phyloP scores from a whole-genome alignment of 163 green algal species.

The Chlorella variabilis region DNA sequence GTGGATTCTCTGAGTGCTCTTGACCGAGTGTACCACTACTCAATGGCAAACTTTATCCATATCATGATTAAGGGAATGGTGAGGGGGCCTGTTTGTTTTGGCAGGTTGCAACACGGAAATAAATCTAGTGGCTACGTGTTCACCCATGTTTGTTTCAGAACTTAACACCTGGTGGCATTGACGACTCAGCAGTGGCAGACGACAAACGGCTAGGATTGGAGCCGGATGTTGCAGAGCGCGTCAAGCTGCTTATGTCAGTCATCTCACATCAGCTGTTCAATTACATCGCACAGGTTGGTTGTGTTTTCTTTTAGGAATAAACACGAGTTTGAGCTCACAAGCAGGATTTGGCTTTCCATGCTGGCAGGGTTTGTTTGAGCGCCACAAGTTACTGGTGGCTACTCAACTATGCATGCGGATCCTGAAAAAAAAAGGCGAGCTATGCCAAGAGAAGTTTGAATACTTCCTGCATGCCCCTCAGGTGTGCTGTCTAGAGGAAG shows the following conservation, averaged over 20 bases:
- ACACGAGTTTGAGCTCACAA: background rate
- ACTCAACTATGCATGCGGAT: conserved; percentile 90
- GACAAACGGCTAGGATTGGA: conserved; percentile 67
- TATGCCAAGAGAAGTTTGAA: conserved; percentile 81
- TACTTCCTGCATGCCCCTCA: conserved; percentile 84
- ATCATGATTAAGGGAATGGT: conserved; percentile 66
- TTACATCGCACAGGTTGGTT: conserved; percentile 2
- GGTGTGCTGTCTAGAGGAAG: background rate
- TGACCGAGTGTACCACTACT: conserved; percentile 95
- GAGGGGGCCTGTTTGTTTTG: background rate
- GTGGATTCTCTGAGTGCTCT: conserved; percentile 90
- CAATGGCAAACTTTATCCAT: conserved; percentile 93
- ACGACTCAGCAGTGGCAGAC: conserved; percentile 71
- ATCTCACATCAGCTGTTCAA: conserved; percentile 76
- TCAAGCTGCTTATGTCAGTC: conserved; percentile 80
- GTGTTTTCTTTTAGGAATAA: too few species aligned
- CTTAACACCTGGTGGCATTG: conserved; percentile 48
- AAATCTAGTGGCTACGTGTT: too few species aligned
- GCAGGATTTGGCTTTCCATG: background rate
- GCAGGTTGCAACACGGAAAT: too few species aligned
- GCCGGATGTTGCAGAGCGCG: conserved; percentile 70
- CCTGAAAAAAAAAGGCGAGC: conserved; percentile 68
- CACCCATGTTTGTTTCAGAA: too few species aligned
- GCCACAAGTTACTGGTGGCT: conserved; percentile 93
- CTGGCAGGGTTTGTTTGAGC: conserved; percentile 88